These are phyloP conservation scores for Drechmeria coniospora DNA, from an alignment of 2,329 filamentous ascomycete species.

Conservation along the genomic window DNA sequence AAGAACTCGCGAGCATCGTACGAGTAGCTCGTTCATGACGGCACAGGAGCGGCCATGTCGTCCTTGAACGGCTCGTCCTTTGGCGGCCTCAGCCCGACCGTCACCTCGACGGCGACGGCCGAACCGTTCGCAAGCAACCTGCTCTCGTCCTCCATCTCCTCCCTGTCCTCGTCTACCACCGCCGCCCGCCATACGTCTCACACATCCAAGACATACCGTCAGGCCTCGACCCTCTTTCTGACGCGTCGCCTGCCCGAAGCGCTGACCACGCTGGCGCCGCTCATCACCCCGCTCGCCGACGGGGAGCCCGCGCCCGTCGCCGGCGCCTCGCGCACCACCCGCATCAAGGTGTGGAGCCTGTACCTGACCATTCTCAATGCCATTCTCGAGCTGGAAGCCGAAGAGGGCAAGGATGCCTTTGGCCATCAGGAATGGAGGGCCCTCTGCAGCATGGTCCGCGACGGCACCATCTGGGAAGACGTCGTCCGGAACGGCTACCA, in stretches of 20 bases:
- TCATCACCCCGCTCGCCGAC: conserved; percentile 49
- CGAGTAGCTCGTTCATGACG: no score
- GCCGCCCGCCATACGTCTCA: conserved; percentile 49
- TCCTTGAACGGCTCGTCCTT: conserved; percentile 24
- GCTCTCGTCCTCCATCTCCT: conserved; percentile 53
- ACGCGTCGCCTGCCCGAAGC: conserved; percentile 88
- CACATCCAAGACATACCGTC: conserved; percentile 85
- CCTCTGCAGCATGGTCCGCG: conserved; percentile 69
- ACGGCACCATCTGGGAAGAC: conserved; percentile 89
- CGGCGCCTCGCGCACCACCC: conserved; percentile 61
- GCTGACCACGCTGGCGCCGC: conserved; percentile 66
- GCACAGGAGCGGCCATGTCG: conserved; percentile 20
- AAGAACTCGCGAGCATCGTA: no score
- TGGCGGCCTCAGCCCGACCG: conserved; percentile 29
- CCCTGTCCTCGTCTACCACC: conserved; percentile 47
- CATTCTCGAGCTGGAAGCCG: conserved; percentile 72
- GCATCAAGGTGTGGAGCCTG: conserved; percentile 94
- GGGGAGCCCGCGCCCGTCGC: conserved; percentile 57
- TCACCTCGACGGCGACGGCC: conserved; percentile 13
- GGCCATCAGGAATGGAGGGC: conserved; percentile 73
- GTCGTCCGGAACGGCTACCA: conserved; percentile 78
- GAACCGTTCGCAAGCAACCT: conserved; percentile 33
- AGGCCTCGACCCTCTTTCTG: conserved; percentile 85
- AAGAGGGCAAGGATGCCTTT: conserved; percentile 81
- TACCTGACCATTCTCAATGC: conserved; percentile 90